phyloP scores from a whole-genome alignment of 2,329 filamentous ascomycete species.

The Xylaria arbuscula region DNA sequence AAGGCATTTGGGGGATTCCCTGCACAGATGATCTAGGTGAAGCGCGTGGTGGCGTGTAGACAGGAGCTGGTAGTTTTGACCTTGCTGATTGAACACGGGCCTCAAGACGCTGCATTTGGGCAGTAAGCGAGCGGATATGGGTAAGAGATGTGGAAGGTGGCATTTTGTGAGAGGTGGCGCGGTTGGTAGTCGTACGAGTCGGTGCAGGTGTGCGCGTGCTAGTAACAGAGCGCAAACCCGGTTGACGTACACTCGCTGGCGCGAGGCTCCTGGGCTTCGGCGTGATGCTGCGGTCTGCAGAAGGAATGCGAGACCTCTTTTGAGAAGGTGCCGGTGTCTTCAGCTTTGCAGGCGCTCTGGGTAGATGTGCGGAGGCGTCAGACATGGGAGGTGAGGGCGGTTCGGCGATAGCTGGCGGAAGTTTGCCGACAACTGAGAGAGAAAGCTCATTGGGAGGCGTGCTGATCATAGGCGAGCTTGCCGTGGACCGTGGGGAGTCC shows the following conservation, averaged over 20 bases:
- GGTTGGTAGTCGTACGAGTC: slow-evolving; percentile 60
- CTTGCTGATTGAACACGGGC: slow-evolving; percentile 90
- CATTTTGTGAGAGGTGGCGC: slow-evolving; percentile 60
- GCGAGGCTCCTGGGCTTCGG: slow-evolving; percentile 61
- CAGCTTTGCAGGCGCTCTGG: slow-evolving; percentile 60
- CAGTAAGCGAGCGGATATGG: slow-evolving; percentile 92
- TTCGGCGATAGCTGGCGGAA: slow-evolving; percentile 75
- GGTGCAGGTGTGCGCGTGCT: slow-evolving; percentile 60
- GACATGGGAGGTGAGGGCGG: slow-evolving; percentile 95
- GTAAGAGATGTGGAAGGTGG: slow-evolving; percentile 78
- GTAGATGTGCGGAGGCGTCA: slow-evolving; percentile 76
- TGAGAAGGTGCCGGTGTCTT: slow-evolving; percentile 51
- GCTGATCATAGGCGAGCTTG: slow-evolving; percentile 88
- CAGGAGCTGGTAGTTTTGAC: slow-evolving; percentile 88
- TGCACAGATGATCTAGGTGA: slow-evolving; percentile 73
- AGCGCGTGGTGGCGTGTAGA: slow-evolving; percentile 78
- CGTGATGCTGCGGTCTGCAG: slow-evolving; percentile 64
- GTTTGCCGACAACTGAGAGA: slow-evolving; percentile 62
- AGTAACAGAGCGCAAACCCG: slow-evolving; percentile 59
- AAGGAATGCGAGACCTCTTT: slow-evolving; percentile 66
- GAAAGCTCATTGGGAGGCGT: slow-evolving; percentile 83
- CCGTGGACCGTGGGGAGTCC: slow-evolving; percentile 81
- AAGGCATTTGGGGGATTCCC: slow-evolving; percentile 59
- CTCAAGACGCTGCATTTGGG: slow-evolving; percentile 96
- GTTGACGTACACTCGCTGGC: slow-evolving; percentile 53